These are phyloP conservation scores for Trametes sanguinea DNA, from an alignment of 768 basidiomycete species.

Conservation along the genomic window DNA sequence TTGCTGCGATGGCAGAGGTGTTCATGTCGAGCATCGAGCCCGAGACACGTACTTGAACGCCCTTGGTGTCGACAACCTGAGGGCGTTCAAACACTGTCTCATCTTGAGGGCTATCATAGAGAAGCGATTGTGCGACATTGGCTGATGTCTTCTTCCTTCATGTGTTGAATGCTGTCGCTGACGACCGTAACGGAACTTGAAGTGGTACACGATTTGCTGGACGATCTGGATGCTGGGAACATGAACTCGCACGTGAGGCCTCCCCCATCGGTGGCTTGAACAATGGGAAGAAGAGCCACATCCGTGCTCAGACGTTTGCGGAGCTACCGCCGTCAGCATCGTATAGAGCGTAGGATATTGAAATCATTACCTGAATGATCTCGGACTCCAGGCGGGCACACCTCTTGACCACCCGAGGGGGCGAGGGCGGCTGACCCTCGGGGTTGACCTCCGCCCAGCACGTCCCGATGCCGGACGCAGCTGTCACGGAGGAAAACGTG, in stretches of 20 bases:
- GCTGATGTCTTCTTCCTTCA: background rate
- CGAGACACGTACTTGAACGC: background rate
- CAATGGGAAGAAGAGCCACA: conserved; percentile 2
- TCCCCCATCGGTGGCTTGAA: conserved; percentile 1
- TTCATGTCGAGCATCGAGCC: background rate
- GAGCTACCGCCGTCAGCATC: background rate
- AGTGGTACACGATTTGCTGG: background rate
- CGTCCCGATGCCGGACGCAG: background rate
- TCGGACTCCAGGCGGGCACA: conserved; percentile 8
- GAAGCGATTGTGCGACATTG: background rate
- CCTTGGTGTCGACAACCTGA: conserved; percentile 4
- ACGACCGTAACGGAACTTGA: background rate
- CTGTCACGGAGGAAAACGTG: background rate
- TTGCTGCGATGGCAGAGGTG: background rate
- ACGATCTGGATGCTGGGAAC: background rate
- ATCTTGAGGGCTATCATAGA: background rate
- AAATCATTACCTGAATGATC: background rate
- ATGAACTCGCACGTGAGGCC: conserved; percentile 10
- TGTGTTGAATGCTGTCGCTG: background rate
- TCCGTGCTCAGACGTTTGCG: conserved; percentile 6
- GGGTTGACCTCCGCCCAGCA: background rate
- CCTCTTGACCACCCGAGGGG: conserved; percentile 1
- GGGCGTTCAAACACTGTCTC: background rate
- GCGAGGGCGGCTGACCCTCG: background rate
- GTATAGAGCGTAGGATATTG: background rate